phyloP scores from a whole-genome alignment of 495 filamentous ascomycete genomes.

The Thozetella sp. region DNA sequence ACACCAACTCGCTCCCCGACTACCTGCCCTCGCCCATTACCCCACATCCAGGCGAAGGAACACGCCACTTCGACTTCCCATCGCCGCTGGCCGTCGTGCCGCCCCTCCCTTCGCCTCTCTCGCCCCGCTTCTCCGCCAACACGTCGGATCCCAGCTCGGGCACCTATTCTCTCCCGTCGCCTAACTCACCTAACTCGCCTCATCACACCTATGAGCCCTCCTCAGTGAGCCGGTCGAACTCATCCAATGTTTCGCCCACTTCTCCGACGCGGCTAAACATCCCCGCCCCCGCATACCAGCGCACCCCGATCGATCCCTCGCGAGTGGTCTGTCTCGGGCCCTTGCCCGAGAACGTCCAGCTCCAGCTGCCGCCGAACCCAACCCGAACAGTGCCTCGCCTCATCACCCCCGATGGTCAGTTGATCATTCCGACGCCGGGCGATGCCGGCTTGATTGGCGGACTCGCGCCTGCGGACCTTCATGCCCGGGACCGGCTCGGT shows the following conservation, averaged over 20 bases:
- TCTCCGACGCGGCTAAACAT: slow-evolving; percentile 24
- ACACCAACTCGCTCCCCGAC: slow-evolving; percentile 31
- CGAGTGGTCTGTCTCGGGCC: slow-evolving; percentile 52
- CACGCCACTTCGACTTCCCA: slow-evolving; percentile 34
- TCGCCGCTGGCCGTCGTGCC: slow-evolving; percentile 37
- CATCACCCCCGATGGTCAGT: slow-evolving; percentile 28
- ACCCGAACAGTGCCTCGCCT: slow-evolving; percentile 34
- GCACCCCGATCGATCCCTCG: slow-evolving; percentile 49
- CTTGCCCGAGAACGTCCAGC: slow-evolving; percentile 47
- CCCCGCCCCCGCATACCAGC: slow-evolving; percentile 37
- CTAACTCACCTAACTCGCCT: slow-evolving; percentile 29
- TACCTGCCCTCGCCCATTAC: slow-evolving; percentile 47
- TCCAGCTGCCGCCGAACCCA: slow-evolving; percentile 35
- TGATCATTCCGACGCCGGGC: slow-evolving; percentile 18
- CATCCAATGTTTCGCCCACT: slow-evolving; percentile 24
- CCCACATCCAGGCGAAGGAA: slow-evolving; percentile 40
- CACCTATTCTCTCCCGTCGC: slow-evolving; percentile 20
- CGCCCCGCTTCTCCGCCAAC: background rate
- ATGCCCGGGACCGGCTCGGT: slow-evolving; percentile 16
- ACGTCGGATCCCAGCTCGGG: slow-evolving; percentile 23
- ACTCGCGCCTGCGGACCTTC: slow-evolving; percentile 16
- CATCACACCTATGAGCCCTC: slow-evolving; percentile 27
- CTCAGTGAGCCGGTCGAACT: slow-evolving; percentile 33
- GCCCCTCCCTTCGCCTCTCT: slow-evolving; percentile 23
- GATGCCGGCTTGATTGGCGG: background rate